Conservation (phyloP, 352 stramenopile genomes). For the Phytophthora hybrid region DNA sequence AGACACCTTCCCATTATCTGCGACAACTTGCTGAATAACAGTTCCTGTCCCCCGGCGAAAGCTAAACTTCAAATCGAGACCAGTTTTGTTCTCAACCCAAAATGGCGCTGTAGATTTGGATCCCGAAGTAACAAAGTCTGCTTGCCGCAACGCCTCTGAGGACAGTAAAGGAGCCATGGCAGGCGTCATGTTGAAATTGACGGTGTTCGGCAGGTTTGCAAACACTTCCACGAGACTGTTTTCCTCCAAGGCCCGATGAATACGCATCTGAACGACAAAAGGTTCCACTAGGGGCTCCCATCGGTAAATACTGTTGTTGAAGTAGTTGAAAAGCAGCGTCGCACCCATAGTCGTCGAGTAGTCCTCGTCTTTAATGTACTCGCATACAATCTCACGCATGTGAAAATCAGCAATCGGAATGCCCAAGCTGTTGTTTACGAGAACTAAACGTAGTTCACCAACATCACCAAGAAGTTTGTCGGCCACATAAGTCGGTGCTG, state of each 20-base stretch:
- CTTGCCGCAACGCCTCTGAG: constrained; percentile 79
- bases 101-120: constrained; percentile 91
- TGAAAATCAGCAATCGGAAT: constrained; percentile 90
- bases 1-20: constrained; percentile 72
- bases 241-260: constrained; percentile 73
- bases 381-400: constrained; percentile 88
- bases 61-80: constrained; percentile 85
- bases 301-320: constrained; percentile 93
- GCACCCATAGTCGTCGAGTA: constrained; percentile 82
- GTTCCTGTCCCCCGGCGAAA: constrained; percentile 83
- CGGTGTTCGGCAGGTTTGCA: constrained; percentile 82
- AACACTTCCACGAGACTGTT: constrained; percentile 84
- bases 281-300: constrained; percentile 90
- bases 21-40: constrained; percentile 81
- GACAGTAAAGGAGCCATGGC: constrained; percentile 88
- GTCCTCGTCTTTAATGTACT: constrained; percentile 89
- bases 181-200: constrained; percentile 90
- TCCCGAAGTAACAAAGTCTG: constrained; percentile 87
- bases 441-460: constrained; percentile 81
- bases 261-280: constrained; percentile 81
- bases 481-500: constrained; percentile 48
- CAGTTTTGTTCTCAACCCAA: constrained; percentile 91
- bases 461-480: constrained; percentile 90
- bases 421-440: constrained; percentile 90
- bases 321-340: constrained; percentile 88